These are phyloP conservation scores for Umbelopsis sp. DNA, from an alignment of 192 early-diverging fungal genomes.

Conservation along the genomic window DNA sequence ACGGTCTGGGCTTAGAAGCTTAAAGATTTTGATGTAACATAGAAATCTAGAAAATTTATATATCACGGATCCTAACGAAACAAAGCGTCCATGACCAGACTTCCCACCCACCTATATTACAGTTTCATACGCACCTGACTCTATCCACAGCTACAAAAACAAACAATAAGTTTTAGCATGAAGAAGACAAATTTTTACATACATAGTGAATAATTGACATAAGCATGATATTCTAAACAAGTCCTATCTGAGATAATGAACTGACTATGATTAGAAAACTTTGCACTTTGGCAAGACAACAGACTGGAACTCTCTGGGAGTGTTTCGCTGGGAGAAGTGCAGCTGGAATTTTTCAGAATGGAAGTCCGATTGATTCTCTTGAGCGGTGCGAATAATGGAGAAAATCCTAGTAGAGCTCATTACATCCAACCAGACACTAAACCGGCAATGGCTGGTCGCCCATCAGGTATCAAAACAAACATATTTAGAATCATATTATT, in stretches of 20 bases:
- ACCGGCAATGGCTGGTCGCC: slow-evolving; percentile 17
- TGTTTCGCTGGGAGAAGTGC: background rate
- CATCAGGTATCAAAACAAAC: background rate
- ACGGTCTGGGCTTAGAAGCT: slow-evolving; percentile 41
- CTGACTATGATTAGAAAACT: too few relatives aligned
- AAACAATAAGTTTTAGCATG: too few relatives aligned
- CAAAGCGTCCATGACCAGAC: too few relatives aligned
- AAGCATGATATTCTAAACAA: too few relatives aligned
- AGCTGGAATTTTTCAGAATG: background rate
- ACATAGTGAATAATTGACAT: too few relatives aligned
- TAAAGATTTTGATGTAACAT: slow-evolving; percentile 12
- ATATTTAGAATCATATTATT: background rate
- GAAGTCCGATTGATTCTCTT: background rate
- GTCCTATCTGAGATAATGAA: too few relatives aligned
- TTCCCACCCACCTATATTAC: too few relatives aligned
- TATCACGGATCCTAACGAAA: background rate
- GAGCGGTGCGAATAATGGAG: background rate
- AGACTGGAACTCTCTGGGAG: background rate
- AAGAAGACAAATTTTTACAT: too few relatives aligned
- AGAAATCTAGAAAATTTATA: background rate
- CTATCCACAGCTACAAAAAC: too few relatives aligned
- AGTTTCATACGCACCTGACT: too few relatives aligned
- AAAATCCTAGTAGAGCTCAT: background rate
- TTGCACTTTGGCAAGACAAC: too few relatives aligned
- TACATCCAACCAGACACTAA: background rate